Conservation (phyloP, 345 rosid species). For the Citrus mangshanensis region DNA sequence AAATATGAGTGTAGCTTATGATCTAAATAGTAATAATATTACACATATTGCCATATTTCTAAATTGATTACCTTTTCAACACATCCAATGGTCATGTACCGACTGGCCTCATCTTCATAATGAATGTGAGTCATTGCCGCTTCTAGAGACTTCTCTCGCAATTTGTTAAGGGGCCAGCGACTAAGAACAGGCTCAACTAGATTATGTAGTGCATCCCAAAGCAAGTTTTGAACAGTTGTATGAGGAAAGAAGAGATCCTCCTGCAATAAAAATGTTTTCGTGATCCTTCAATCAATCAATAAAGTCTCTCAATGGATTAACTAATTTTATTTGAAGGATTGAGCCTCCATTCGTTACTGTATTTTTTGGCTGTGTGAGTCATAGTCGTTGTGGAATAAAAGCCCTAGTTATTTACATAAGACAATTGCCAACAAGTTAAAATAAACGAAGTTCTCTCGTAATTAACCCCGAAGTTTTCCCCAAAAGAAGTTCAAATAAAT, state of each 20-base stretch:
- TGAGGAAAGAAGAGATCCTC: conserved; percentile 47
- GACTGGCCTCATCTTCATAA: conserved; percentile 43
- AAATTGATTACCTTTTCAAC: conserved; percentile 32
- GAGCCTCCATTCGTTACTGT: too few species aligned
- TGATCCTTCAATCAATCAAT: neutral
- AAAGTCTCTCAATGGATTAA: neutral
- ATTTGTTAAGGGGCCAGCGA: conserved; percentile 42
- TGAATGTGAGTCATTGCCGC: conserved; percentile 35
- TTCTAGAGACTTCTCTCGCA: conserved; percentile 33
- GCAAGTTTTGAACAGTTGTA: conserved; percentile 34
- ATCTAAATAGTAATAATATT: too few species aligned
- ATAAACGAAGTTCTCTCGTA: too few species aligned
- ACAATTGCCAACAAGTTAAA: too few species aligned
- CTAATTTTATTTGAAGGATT: too few species aligned
- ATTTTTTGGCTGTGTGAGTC: too few species aligned
- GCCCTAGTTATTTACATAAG: too few species aligned
- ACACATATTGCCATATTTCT: neutral
- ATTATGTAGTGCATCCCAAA: conserved; percentile 37
- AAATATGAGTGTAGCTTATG: neutral
- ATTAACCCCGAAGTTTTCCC: too few species aligned
- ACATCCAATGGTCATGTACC: conserved; percentile 41
- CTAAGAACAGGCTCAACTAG: conserved; percentile 38
- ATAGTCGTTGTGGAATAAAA: too few species aligned
- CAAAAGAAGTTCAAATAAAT: too few species aligned
- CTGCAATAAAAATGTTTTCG: conserved; percentile 15